Evolutionary conservation across 768 basidiomycete species (phyloP).

Genomic region (Termitomyces sp.): DNA sequence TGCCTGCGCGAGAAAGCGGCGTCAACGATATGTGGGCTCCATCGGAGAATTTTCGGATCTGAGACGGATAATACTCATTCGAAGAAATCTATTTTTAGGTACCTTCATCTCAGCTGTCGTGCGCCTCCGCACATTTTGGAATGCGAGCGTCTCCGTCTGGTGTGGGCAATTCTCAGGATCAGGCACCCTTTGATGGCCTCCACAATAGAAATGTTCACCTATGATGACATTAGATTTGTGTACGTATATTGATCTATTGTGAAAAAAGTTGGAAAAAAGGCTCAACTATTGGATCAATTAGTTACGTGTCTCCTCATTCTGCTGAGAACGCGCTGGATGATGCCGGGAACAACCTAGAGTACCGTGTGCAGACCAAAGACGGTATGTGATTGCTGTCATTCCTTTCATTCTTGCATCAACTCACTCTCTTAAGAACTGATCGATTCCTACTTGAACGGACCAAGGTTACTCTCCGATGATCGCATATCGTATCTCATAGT

Average conservation of each 20-base stretch:
- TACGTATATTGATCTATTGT: slow-evolving; percentile 30
- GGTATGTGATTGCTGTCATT: slow-evolving; percentile 30
- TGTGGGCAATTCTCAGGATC: slow-evolving; percentile 71
- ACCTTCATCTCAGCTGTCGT: slow-evolving; percentile 69
- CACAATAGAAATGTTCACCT: slow-evolving; percentile 53
- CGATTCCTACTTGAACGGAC: slow-evolving; percentile 72
- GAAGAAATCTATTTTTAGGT: slow-evolving; percentile 43
- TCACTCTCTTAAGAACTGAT: slow-evolving; percentile 47
- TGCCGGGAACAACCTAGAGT: slow-evolving; percentile 49
- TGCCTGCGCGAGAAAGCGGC: slow-evolving; percentile 73
- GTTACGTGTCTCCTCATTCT: slow-evolving; percentile 44
- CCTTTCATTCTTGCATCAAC: neutral
- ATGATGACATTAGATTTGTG: slow-evolving; percentile 68
- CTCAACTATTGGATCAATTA: slow-evolving; percentile 21
- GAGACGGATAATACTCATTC: neutral
- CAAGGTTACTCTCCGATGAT: slow-evolving; percentile 65
- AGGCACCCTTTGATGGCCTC: slow-evolving; percentile 75
- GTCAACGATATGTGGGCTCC: slow-evolving; percentile 80
- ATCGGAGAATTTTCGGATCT: neutral
- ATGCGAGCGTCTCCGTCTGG: slow-evolving; percentile 46
- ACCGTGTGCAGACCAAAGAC: slow-evolving; percentile 49
- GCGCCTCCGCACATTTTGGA: slow-evolving; percentile 42
- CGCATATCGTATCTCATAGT: slow-evolving; percentile 66
- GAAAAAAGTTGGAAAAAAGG: neutral
- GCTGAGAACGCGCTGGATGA: slow-evolving; percentile 41